Base-by-base conservation (phyloP, 2,329 filamentous ascomycete genomes). In the Xylariaceae sp. region DNA sequence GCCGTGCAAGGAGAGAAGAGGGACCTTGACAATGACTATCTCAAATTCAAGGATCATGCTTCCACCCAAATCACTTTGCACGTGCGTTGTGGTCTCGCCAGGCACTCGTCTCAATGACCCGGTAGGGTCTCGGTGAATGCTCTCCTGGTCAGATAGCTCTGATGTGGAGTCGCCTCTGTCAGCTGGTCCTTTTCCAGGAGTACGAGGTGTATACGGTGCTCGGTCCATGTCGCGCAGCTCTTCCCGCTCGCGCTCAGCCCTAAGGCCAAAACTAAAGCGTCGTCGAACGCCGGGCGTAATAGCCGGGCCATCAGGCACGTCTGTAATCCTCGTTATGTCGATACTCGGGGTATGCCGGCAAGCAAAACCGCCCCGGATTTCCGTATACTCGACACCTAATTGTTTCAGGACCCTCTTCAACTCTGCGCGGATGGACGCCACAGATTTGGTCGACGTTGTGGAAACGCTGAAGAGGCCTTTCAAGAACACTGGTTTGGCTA, bases 381-480 rank as follows among this genome's bases (percentile, higher is more conserved):
- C 92, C 3, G 80, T 84, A 68, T 89, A 96, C 12, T 95, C 88
- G n/a, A 97, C 90, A 15, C 89, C 88, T 15, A 97, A 81, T 68
- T 92, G 86, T 61, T 85, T 87, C 49, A 99, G 74, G 2, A 97
- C 94, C 47, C 92, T 82, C 67, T 95, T 95, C 63, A 99, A 89
- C 67, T 99, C 94, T 6, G 84, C 77, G 37, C 92, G 85, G 58
- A 99, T 99, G 55, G 90, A 84, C 1, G 85, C 77, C 10, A 97
- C 82, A 1, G 92, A 89, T 68, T 95, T 95, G 67, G 86, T 94
- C 54, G 91, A 96, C 6, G 94, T 99, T 0, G 94, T 99, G 3
- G 90, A 95, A 50, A 97, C 94, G 65, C 92, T 97, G 74, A 99
- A 97, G 16, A 99, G 79, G 4, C 94, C 94, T 72, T 97, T 99